These are phyloP conservation scores for Hydnomerulius pinastri DNA, from an alignment of 768 basidiomycete species.

Conservation along the genomic window DNA sequence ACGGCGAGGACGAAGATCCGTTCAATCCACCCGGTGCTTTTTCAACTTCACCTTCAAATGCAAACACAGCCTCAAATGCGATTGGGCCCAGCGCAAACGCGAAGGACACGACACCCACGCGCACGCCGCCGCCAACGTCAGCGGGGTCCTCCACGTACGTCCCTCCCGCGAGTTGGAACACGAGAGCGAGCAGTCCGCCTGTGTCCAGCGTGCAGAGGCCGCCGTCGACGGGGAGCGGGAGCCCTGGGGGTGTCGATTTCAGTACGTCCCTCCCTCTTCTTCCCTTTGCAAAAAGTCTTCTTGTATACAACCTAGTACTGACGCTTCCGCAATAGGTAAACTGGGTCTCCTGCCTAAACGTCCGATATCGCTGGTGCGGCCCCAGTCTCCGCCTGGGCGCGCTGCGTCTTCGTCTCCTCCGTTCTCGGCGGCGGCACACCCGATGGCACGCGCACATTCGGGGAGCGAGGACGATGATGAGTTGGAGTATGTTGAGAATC, in stretches of 20 bases:
- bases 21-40: not conserved
- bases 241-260: slow-evolving; percentile 31
- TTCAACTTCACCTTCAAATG: not conserved
- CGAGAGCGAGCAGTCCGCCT: too few species aligned
- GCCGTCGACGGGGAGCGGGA: slow-evolving; percentile 17
- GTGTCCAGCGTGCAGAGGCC: slow-evolving; percentile 6
- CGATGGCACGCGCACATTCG: slow-evolving; percentile 9
- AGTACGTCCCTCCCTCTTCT: slow-evolving; percentile 22
- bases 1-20: slow-evolving; percentile 15
- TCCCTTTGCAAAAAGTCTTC: too few species aligned
- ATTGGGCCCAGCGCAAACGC: too few species aligned
- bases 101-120: not conserved
- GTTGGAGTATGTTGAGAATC: slow-evolving; percentile 75
- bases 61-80: not conserved
- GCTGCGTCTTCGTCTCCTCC: too few species aligned
- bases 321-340: slow-evolving; percentile 47
- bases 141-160: not conserved
- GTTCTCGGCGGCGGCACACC: slow-evolving; percentile 4
- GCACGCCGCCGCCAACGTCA: slow-evolving; percentile 14
- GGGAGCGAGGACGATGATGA: slow-evolving; percentile 48
- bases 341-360: slow-evolving; percentile 73
- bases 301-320: too few species aligned
- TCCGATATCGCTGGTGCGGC: slow-evolving; percentile 58
- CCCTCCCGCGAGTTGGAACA: not conserved
- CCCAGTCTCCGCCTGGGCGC: slow-evolving; percentile 32